Evolutionary conservation across 2,329 filamentous ascomycete species (phyloP).

Genomic region (Apiospora sp.): DNA sequence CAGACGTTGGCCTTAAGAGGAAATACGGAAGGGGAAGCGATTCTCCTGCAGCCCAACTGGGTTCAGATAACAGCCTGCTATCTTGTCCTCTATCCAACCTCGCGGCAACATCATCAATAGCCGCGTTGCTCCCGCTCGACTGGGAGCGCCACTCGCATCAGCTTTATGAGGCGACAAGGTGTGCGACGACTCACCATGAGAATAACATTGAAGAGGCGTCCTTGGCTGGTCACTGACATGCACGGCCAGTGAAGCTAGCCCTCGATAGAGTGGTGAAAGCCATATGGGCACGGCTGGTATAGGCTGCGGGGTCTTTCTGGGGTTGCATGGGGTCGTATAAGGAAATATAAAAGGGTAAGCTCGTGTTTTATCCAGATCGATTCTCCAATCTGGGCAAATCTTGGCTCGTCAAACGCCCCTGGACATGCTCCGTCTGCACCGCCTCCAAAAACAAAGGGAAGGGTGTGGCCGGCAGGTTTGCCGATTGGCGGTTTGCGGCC

Average conservation of each 20-base stretch:
- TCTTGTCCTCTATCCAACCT: not conserved
- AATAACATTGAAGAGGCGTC: not conserved
- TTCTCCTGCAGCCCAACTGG: not conserved
- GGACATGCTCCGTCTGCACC: constrained; percentile 11
- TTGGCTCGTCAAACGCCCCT: constrained; percentile 16
- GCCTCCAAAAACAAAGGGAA: not conserved
- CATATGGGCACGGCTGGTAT: not conserved
- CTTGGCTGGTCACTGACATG: not conserved
- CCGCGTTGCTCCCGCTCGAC: not conserved
- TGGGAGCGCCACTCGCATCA: not conserved
- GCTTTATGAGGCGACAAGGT: not conserved
- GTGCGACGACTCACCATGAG: not conserved
- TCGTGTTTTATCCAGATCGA: constrained; percentile 24
- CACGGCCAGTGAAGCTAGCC: not conserved
- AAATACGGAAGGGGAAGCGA: not conserved
- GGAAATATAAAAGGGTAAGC: constrained; percentile 22
- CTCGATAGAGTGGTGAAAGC: not conserved
- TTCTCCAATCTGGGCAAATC: constrained; percentile 13
- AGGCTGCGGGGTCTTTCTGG: constrained; percentile 4
- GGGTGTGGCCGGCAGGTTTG: not conserved
- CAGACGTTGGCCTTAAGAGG: not conserved
- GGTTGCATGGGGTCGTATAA: not conserved
- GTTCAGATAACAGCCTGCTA: not conserved
- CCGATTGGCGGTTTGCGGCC: constrained; percentile 15
- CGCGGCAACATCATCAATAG: not conserved